Base-by-base conservation (phyloP, 208 protist species). In the Strigomonas galati region DNA sequence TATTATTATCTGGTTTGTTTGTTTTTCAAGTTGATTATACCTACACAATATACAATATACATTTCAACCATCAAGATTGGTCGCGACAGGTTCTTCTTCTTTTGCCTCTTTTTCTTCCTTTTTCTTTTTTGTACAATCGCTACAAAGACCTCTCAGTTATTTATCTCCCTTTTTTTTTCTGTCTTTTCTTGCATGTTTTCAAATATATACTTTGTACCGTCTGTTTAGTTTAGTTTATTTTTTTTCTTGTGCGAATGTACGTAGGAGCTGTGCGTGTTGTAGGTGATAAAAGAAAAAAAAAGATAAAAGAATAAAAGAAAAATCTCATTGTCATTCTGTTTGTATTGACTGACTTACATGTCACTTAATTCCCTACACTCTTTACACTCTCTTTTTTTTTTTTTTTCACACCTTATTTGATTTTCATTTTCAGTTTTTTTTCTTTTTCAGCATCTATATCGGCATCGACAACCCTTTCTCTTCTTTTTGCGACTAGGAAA, bases 101-200 rank as follows among this genome's bases (percentile, higher is more conserved):
- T n/a, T n/a, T n/a, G n/a, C n/a, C n/a, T n/a, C n/a, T n/a, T n/a
- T n/a, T n/a, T n/a, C n/a, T n/a, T n/a, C n/a, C n/a, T 10, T 40
- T 4, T 40, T 40, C 35, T 40, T 40, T 40, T 40, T 40, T 40
- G 10, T n/a, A n/a, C n/a, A 40, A 40, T 10, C 35, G 7, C 35
- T 40, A 14, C 35, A 40, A 40, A 40, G 35, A 40, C n/a, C n/a
- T 40, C 35, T 40, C 10, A 40, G 35, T 40, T 40, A 10, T 4
- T 10, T 4, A 40, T 66, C 62, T 52, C 44, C 14, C 26, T 63
- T 51, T 65, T 51, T 54, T 56, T 46, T 48, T 63, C 37, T 31
- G 69, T 65, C 26, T 69, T 71, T 49, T 43, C 54, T 51, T 66
- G 24, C 27, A 43, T 62, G 4, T 26, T 58, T 44, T 65, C 14